A percentile compares a stretch with the other conserved stretches of the same genome.
phyloP scores from a whole-genome alignment of 1,284 basidiomycete genomes.

The Cutaneotrichosporon arboriforme region DNA sequence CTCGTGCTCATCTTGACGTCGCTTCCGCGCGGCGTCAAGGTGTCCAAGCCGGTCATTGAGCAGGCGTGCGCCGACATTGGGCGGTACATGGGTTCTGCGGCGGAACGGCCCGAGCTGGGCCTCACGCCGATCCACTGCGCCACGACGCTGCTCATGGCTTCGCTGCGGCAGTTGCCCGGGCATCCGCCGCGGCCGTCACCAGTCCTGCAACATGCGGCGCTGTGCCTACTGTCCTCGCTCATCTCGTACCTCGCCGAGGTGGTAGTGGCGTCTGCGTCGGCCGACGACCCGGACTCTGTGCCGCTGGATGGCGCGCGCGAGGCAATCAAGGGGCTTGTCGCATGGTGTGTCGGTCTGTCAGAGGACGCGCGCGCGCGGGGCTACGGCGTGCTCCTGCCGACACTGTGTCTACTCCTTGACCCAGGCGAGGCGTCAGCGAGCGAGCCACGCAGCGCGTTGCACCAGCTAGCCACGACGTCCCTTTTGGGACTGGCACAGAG shows the following conservation, averaged over 20 bases:
- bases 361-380: constrained; percentile 62
- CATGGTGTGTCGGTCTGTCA: constrained; percentile 58
- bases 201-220: constrained; percentile 66
- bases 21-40: constrained; percentile 60
- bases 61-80: constrained; percentile 78
- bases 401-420: constrained; percentile 68
- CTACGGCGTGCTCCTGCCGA: constrained; percentile 72
- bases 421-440: constrained; percentile 43
- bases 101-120: constrained; percentile 61
- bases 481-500: constrained; percentile 69
- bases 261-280: constrained; percentile 55
- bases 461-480: constrained; percentile 64
- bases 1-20: constrained; percentile 79
- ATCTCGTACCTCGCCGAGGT: constrained; percentile 70
- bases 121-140: constrained; percentile 85
- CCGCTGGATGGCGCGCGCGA: constrained; percentile 60
- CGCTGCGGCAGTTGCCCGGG: constrained; percentile 26
- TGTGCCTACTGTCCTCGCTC: constrained; percentile 69
- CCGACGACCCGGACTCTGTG: constrained; percentile 50
- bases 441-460: constrained; percentile 50
- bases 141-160: constrained; percentile 68
- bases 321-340: constrained; percentile 71
- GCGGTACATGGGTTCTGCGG: constrained; percentile 59
- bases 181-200: constrained; percentile 32
- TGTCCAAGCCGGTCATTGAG: constrained; percentile 73